Percentiles rank a stretch among this genome's conserved stretches.
phyloP scores from a whole-genome alignment of 2,329 filamentous ascomycete genomes.

The Talaromyces sp. region DNA sequence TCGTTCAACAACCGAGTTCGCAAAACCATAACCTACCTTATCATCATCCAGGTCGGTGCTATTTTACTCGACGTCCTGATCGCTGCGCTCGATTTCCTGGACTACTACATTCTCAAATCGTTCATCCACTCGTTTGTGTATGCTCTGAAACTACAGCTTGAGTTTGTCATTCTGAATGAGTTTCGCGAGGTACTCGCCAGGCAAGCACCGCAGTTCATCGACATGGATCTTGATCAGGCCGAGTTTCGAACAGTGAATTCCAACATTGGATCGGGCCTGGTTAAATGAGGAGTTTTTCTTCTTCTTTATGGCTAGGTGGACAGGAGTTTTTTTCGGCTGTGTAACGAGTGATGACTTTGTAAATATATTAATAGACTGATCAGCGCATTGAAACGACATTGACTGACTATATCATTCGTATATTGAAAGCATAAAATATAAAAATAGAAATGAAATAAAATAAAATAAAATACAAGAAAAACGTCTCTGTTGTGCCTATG shows the following conservation, averaged over 20 bases:
- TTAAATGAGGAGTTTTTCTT: neutral
- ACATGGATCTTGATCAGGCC: neutral
- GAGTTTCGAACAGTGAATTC: neutral
- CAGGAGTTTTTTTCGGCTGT: neutral
- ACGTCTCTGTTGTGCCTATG: neutral
- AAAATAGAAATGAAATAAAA: neutral
- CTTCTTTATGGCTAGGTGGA: neutral
- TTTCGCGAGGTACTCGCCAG: slow-evolving; percentile 2
- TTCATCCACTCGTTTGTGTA: slow-evolving; percentile 13
- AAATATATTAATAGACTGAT: neutral
- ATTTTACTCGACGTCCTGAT: slow-evolving; percentile 4
- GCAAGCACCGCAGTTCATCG: neutral
- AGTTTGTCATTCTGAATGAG: slow-evolving; percentile 12
- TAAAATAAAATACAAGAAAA: neutral
- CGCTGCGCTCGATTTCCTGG: slow-evolving; percentile 3
- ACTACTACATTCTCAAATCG: slow-evolving; percentile 10
- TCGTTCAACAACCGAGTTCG: slow-evolving; percentile 9
- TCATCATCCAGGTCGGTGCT: slow-evolving; percentile 4
- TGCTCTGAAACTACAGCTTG: slow-evolving; percentile 10
- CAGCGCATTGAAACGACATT: neutral
- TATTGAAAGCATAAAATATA: neutral
- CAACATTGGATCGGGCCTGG: neutral
- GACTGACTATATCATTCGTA: neutral
- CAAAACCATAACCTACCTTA: slow-evolving; percentile 5
- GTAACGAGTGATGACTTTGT: neutral